Evolutionary conservation across 257 asterid genomes (phyloP).

Genomic region (Petrea volubilis): DNA sequence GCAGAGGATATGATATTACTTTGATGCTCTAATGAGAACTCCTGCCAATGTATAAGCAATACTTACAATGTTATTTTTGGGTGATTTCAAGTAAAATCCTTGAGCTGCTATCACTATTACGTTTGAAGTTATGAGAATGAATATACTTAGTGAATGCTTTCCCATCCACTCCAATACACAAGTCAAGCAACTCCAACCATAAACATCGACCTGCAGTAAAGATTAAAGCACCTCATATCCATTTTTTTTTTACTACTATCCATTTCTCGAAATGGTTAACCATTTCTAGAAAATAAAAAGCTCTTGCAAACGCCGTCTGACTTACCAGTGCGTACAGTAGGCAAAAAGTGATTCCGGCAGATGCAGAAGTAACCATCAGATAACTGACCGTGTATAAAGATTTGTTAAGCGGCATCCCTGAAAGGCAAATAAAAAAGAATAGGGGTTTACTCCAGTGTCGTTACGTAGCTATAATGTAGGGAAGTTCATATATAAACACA

Average conservation of each 20-base stretch:
- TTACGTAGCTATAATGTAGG: background rate
- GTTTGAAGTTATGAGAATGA: conserved; percentile 70
- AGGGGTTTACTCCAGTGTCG: background rate
- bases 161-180: conserved; percentile 72
- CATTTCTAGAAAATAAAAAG: no score
- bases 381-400: conserved; percentile 75
- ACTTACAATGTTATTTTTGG: conserved; percentile 74
- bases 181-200: conserved; percentile 61
- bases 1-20: background rate
- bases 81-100: conserved; percentile 69
- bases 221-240: no score
- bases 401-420: conserved; percentile 83
- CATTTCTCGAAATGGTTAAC: no score
- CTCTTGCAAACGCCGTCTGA: no score
- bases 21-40: background rate
- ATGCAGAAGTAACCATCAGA: conserved; percentile 70
- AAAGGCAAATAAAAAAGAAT: conserved; percentile 23
- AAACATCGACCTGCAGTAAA: conserved; percentile 65
- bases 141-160: conserved; percentile 67
- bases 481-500: background rate
- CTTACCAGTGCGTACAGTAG: conserved; percentile 60
- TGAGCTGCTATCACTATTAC: conserved; percentile 61
- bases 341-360: conserved; percentile 82
- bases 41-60: background rate
- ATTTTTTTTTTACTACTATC: no score